Conservation (phyloP, 768 basidiomycete genomes). For the Lactarius vividus region DNA sequence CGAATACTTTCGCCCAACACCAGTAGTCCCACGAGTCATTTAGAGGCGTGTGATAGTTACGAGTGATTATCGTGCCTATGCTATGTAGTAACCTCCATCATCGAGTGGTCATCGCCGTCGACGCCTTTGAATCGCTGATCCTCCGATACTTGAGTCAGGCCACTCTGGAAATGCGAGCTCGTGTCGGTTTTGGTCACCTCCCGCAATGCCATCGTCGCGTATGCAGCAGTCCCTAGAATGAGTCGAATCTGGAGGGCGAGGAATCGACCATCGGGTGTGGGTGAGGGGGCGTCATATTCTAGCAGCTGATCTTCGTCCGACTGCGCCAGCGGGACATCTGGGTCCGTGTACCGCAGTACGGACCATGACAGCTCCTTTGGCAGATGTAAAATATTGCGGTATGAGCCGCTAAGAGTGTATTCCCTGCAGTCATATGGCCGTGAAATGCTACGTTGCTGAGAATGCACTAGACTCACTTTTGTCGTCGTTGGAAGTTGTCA, state of each 20-base stretch:
- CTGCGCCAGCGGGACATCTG: conserved; percentile 87
- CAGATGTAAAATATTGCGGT: conserved; percentile 85
- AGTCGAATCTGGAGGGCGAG: conserved; percentile 83
- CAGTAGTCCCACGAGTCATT: conserved; percentile 10
- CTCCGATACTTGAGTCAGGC: conserved; percentile 70
- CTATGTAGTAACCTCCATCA: conserved; percentile 6
- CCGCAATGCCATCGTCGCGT: conserved; percentile 97
- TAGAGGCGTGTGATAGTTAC: conserved; percentile 3
- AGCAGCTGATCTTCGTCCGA: conserved; percentile 94
- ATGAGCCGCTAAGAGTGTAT: conserved; percentile 89
- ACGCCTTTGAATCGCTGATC: conserved; percentile 77
- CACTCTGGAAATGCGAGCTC: conserved; percentile 86
- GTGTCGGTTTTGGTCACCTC: conserved; percentile 96
- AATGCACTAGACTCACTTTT: conserved; percentile 56
- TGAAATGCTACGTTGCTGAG: background rate
- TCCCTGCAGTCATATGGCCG: conserved; percentile 51
- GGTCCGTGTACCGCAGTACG: conserved; percentile 85
- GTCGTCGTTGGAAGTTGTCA: conserved; percentile 83
- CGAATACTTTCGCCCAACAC: background rate
- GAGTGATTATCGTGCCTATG: background rate
- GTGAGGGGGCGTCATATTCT: conserved; percentile 67
- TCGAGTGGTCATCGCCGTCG: conserved; percentile 33
- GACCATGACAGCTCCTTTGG: conserved; percentile 83
- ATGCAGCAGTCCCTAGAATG: conserved; percentile 86
- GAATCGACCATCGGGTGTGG: conserved; percentile 74